Percentiles rank a stretch among this genome's conserved stretches.
These are phyloP conservation scores for Sugiyamaella xylanicola DNA, from an alignment of 1,139 yeast genomes.

Conservation along the genomic window DNA sequence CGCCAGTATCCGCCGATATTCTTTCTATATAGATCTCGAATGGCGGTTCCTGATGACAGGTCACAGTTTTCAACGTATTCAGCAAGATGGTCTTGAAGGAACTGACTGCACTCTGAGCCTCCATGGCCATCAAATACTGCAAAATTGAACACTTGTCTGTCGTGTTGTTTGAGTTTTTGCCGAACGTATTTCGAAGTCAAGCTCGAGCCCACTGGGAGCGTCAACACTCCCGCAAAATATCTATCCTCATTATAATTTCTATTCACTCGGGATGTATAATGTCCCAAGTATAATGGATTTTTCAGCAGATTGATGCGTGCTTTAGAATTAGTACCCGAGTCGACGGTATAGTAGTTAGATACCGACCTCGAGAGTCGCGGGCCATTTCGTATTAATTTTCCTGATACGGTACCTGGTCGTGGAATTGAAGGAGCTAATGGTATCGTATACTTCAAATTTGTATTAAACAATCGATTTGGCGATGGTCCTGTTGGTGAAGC, in stretches of 20 bases:
- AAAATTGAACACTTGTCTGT: slow-evolving; percentile 58
- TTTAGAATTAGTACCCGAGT: not conserved
- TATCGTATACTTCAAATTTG: too few relatives aligned
- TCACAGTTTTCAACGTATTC: slow-evolving; percentile 55
- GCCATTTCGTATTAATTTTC: too few relatives aligned
- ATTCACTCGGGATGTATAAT: slow-evolving; percentile 73
- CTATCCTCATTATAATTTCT: slow-evolving; percentile 81
- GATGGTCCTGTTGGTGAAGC: too few relatives aligned
- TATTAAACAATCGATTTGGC: too few relatives aligned
- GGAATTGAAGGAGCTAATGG: too few relatives aligned
- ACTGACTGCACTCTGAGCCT: slow-evolving; percentile 71
- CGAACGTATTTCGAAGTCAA: slow-evolving; percentile 39
- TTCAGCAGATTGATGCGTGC: slow-evolving; percentile 58
- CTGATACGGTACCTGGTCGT: too few relatives aligned
- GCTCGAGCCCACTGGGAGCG: slow-evolving; percentile 47
- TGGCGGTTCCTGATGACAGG: slow-evolving; percentile 44
- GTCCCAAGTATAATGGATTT: slow-evolving; percentile 81
- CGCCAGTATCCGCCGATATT: slow-evolving; percentile 87
- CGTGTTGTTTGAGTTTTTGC: slow-evolving; percentile 26
- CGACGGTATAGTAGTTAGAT: slow-evolving; percentile 9
- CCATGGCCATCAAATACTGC: slow-evolving; percentile 94
- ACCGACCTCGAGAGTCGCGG: slow-evolving; percentile 1
- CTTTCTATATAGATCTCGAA: slow-evolving; percentile 56
- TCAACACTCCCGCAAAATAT: slow-evolving; percentile 61
- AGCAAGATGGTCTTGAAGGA: slow-evolving; percentile 57